Conservation (phyloP, 139 green algal genomes). For the Haematococcus lacustris region DNA sequence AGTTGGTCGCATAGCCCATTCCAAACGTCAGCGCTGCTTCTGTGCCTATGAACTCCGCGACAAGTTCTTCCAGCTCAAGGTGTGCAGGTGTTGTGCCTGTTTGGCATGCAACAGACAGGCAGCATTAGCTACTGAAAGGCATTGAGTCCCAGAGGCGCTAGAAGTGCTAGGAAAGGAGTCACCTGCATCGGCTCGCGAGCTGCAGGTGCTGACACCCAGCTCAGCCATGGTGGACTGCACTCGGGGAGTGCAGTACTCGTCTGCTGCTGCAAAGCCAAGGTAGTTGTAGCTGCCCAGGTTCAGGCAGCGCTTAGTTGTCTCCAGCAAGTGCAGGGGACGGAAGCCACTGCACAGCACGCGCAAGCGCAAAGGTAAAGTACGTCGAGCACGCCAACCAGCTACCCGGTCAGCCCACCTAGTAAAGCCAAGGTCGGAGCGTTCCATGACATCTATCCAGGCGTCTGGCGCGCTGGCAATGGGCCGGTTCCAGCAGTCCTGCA, state of each 20-base stretch:
- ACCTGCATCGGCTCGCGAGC: conserved; percentile 51
- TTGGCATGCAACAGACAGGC: too few species aligned
- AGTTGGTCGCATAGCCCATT: conserved; percentile 99
- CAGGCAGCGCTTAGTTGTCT: conserved; percentile 56
- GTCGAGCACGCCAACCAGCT: too few species aligned
- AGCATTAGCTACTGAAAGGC: too few species aligned
- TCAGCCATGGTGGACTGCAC: conserved; percentile 60
- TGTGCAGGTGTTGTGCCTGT: conserved; percentile 70
- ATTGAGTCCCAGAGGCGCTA: too few species aligned
- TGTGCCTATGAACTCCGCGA: conserved; percentile 86
- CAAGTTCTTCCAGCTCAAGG: conserved; percentile 69
- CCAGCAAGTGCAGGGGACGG: conserved; percentile 38
- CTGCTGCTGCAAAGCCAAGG: conserved; percentile 88
- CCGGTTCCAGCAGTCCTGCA: conserved; percentile 91
- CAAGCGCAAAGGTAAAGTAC: too few species aligned
- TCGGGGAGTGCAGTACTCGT: conserved; percentile 90
- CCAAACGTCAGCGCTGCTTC: conserved; percentile 84
- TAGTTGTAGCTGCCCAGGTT: conserved; percentile 99
- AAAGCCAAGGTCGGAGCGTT: conserved; percentile 43
- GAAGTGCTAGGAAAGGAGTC: too few species aligned
- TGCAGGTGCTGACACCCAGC: conserved; percentile 59
- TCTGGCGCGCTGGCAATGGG: conserved; percentile 84
- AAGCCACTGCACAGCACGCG: conserved; percentile 10
- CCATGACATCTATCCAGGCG: conserved; percentile 86
- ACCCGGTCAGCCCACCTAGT: conserved; percentile 37